These are phyloP conservation scores for Suhomyces anneliseae DNA, from an alignment of 1,139 yeast genomes.

Conservation along the genomic window DNA sequence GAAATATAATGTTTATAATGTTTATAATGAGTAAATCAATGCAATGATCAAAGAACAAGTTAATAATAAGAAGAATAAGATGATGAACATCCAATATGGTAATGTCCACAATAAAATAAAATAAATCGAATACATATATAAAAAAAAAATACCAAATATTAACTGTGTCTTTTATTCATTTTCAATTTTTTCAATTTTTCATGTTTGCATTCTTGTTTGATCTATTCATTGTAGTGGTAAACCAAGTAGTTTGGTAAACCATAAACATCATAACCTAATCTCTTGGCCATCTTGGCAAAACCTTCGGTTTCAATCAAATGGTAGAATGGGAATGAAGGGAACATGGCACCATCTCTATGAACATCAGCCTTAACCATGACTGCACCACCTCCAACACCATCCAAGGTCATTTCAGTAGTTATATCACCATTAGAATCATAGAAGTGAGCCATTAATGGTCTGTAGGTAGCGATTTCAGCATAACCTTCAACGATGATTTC, in stretches of 20 bases:
- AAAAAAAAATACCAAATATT: too few species aligned
- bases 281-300: conserved; percentile 95
- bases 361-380: conserved; percentile 94
- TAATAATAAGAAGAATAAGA: too few species aligned
- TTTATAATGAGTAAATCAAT: too few species aligned
- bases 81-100: too few species aligned
- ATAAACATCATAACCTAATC: conserved; percentile 85
- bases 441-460: conserved; percentile 93
- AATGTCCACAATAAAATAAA: too few species aligned
- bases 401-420: conserved; percentile 72
- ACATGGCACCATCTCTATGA: conserved; percentile 98
- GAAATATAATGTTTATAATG: too few species aligned
- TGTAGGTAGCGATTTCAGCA: conserved; percentile 86
- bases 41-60: too few species aligned
- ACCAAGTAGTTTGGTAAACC: conserved; percentile 95
- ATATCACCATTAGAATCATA: conserved; percentile 65
- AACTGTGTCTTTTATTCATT: too few species aligned
- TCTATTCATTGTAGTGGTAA: conserved; percentile 72
- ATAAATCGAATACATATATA: too few species aligned
- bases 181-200: too few species aligned
- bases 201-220: too few species aligned
- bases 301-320: conserved; percentile 98
- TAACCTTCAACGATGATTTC: conserved; percentile 94
- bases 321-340: conserved; percentile 96
- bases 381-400: conserved; percentile 98